Base-by-base conservation (phyloP, 1,139 yeast genomes). In the Zhuliangozyma parablackwelliae region DNA sequence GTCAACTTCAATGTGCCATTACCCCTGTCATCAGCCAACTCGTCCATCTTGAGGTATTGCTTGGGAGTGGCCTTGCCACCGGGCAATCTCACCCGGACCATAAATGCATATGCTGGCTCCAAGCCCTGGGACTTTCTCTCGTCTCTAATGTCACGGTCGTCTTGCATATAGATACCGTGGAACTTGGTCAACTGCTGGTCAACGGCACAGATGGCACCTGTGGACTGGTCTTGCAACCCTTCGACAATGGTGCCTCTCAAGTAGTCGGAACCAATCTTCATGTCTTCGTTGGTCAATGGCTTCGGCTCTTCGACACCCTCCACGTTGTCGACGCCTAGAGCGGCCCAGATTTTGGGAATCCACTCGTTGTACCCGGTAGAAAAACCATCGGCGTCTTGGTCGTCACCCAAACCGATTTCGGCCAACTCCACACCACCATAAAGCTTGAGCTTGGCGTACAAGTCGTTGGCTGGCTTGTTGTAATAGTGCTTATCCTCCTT, bases 161-260 rank as follows among this genome's bases (percentile, higher is more conserved):
- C 97, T 70, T 92, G 98, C 96, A 90, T 89, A 62, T 92, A 92
- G 49, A 90, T 89, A 65, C 98, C 98, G 60, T 92, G 97, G 78
- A 92, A 92, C 64, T 92, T 92, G 49, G 97, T 89, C 60, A 92
- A 67, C 65, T 89, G 97, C 65, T 89, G 96, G 62, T 89, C 97
- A 42, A 78, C 78, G n/a, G 97, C 94, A 48, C 85, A 75, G 49
- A 92, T 86, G 11, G 96, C 90, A 47, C 97, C 97, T 13, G 97
- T 90, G 4, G 90, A 73, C 46, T 76, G 74, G 58, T 92, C 97
- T 40, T 64, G 58, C 45, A 92, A 75, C 24, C 90, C 97, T 60
- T 85, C 95, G 28, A 79, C 94, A 61, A 92, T 90, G 1, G 96
- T 88, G 54, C 97, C 98, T 64, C 97, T 82, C 51, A 92, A 74